Evolutionary conservation across 306 rosid species (phyloP).

Genomic region (Lathyrus aphaca): DNA sequence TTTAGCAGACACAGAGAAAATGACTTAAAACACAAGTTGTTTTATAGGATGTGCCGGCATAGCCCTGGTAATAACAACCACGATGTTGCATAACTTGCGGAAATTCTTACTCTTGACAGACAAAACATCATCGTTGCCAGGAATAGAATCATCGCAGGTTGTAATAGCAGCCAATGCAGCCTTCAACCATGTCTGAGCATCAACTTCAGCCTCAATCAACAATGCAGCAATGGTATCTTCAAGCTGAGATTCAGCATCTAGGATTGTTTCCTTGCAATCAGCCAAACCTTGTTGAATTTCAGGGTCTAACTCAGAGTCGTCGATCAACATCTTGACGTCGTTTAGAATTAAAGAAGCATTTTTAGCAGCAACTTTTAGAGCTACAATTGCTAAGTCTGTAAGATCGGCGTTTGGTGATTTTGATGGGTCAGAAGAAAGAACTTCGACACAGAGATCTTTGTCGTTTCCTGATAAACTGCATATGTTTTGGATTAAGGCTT

Average conservation of each 20-base stretch:
- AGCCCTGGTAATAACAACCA: slow-evolving; percentile 24
- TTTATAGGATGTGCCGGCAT: background rate
- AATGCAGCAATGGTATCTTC: slow-evolving; percentile 40
- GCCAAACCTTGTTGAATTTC: slow-evolving; percentile 40
- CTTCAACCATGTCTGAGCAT: slow-evolving; percentile 30
- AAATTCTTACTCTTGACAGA: background rate
- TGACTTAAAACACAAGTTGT: no score
- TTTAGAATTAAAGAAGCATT: slow-evolving; percentile 22
- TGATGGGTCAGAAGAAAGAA: background rate
- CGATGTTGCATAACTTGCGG: slow-evolving; percentile 35
- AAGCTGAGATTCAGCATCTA: slow-evolving; percentile 41
- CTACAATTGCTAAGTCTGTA: slow-evolving; percentile 26
- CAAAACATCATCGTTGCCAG: slow-evolving; percentile 32
- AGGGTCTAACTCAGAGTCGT: slow-evolving; percentile 15
- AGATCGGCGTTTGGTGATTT: background rate
- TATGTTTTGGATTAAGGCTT: background rate
- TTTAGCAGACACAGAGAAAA: no score
- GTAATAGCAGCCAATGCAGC: slow-evolving; percentile 45
- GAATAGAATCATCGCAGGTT: slow-evolving; percentile 37
- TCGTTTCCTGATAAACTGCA: background rate
- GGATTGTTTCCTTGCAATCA: slow-evolving; percentile 38
- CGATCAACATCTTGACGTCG: slow-evolving; percentile 1
- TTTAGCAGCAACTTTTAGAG: slow-evolving; percentile 6
- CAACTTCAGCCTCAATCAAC: background rate
- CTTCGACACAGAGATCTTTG: slow-evolving; percentile 3